Evolutionary conservation across 768 basidiomycete genomes (phyloP), one percentile per base, ranked within the genome.

Genomic region (Suillus variegatus): DNA sequence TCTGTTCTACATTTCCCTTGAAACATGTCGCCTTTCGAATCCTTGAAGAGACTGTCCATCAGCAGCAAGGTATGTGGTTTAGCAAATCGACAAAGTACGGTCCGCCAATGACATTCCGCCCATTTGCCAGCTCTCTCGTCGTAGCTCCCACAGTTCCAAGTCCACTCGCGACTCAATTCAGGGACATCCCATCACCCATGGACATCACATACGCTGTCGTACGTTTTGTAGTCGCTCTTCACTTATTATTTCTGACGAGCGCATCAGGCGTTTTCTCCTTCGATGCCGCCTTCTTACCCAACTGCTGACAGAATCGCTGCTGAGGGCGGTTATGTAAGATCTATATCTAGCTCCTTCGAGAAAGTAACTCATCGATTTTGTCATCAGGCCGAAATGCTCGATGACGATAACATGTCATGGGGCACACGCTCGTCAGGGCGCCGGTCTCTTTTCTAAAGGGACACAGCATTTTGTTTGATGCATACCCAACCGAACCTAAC

Each of bases 381-480:
- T 46, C 18, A 5, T 1, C 65, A 73, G 73, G 73, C 73, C 4
- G 68, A 74, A 52, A 70, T 75, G 74, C 72, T 74, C 7, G 73
- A 73, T 6, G 73, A 74, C 2, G 73, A 74, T 49, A 74, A 74
- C 46, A 75, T 75, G 73, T 71, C 73, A 28, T 74, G 73, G 73
- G 66, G 65, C 12, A 35, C 62, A 20, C 12, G 58, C 6, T 36
- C 47, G 43, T 61, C 64, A 52, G 69, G 49, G 6, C 63, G 61
- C 52, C 65, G 46, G 32, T 44, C 66, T 52, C 71, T 71, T 64
- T 74, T 52, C 62, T 61, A 6, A 36, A 5, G 13, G 20, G 20
- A 43, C n/a, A 1, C 36, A 6, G 32, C 32, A 8, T 49, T 47
- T 16, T 25, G 14, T 10, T 32, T 12, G 36, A 52, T 63, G 32